Evolutionary conservation across 805 yeast species (phyloP).

Genomic region (Tetrapisispora namnaoensis): DNA sequence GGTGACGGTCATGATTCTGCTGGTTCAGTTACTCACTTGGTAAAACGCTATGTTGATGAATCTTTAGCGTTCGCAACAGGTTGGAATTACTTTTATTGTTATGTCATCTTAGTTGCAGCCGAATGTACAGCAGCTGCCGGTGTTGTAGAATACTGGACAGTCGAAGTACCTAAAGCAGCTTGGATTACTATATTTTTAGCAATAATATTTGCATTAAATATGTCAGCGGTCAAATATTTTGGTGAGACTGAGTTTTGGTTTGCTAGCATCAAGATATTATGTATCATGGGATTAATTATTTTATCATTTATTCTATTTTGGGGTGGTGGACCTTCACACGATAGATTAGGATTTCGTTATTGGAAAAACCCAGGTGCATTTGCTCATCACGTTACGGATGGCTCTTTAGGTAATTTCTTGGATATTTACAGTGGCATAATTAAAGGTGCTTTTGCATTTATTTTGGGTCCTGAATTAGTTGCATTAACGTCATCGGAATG

Average conservation of each 20-base stretch:
- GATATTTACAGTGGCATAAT: slow-evolving; percentile 56
- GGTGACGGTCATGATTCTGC: slow-evolving; percentile 37
- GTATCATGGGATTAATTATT: slow-evolving; percentile 37
- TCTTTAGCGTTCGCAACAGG: slow-evolving; percentile 55
- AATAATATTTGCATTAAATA: slow-evolving; percentile 37
- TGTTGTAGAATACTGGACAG: slow-evolving; percentile 53
- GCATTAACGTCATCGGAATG: slow-evolving; percentile 52
- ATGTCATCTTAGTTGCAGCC: slow-evolving; percentile 43
- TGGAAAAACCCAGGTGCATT: slow-evolving; percentile 58
- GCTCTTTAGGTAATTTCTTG: slow-evolving; percentile 51
- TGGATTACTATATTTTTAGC: slow-evolving; percentile 48
- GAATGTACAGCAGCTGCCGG: slow-evolving; percentile 59
- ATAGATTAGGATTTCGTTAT: slow-evolving; percentile 55
- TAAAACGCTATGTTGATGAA: slow-evolving; percentile 49
- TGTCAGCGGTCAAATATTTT: slow-evolving; percentile 42
- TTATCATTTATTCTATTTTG: slow-evolving; percentile 39
- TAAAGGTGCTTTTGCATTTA: slow-evolving; percentile 57
- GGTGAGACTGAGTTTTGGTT: slow-evolving; percentile 34
- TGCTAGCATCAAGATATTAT: slow-evolving; percentile 36
- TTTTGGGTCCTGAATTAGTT: slow-evolving; percentile 54
- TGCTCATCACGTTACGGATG: slow-evolving; percentile 38
- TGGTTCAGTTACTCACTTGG: slow-evolving; percentile 51
- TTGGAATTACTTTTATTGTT: slow-evolving; percentile 45
- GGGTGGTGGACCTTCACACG: slow-evolving; percentile 40
- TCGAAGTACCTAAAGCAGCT: slow-evolving; percentile 42